Evolutionary conservation across 352 stramenopile genomes (phyloP).

Genomic region (Phytophthora tubulina): DNA sequence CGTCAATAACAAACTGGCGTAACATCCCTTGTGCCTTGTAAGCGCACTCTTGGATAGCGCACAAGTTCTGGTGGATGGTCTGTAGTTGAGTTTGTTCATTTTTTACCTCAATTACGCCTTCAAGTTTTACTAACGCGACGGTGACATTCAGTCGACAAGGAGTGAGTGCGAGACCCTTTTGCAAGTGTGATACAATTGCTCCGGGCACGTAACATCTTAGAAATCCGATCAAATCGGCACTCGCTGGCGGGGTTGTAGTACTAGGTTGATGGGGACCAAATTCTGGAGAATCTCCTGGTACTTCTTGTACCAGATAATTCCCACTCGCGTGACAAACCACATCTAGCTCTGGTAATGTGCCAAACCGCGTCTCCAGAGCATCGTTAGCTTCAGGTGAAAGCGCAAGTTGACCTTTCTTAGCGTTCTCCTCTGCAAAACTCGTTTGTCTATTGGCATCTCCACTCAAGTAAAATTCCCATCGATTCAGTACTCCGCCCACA

Average conservation of each 20-base stretch:
- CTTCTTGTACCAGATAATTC: slow-evolving; percentile 58
- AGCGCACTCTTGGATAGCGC: slow-evolving; percentile 75
- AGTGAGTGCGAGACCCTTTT: slow-evolving; percentile 72
- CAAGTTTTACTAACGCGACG: slow-evolving; percentile 76
- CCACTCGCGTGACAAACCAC: slow-evolving; percentile 44
- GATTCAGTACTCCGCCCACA: slow-evolving; percentile 82
- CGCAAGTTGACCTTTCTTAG: slow-evolving; percentile 76
- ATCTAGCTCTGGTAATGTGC: slow-evolving; percentile 31
- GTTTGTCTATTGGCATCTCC: slow-evolving; percentile 87
- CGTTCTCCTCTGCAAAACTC: slow-evolving; percentile 74
- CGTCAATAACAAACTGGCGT: slow-evolving; percentile 89
- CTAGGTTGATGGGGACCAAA: background rate
- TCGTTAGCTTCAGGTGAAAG: slow-evolving; percentile 66
- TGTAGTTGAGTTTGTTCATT: slow-evolving; percentile 53
- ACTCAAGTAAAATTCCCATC: slow-evolving; percentile 90
- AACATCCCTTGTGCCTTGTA: slow-evolving; percentile 86
- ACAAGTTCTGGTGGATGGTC: slow-evolving; percentile 68
- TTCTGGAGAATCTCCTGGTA: slow-evolving; percentile 8
- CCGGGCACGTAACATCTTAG: slow-evolving; percentile 74
- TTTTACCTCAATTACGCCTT: slow-evolving; percentile 60
- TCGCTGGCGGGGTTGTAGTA: slow-evolving; percentile 6
- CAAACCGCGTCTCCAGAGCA: slow-evolving; percentile 42
- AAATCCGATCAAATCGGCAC: slow-evolving; percentile 62
- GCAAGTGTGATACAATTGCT: slow-evolving; percentile 72
- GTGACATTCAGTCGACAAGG: slow-evolving; percentile 78